Evolutionary conservation across 1,284 basidiomycete species (phyloP), one percentile per base, ranked within the genome.

Genomic region (Cutaneotrichosporon cutaneum): DNA sequence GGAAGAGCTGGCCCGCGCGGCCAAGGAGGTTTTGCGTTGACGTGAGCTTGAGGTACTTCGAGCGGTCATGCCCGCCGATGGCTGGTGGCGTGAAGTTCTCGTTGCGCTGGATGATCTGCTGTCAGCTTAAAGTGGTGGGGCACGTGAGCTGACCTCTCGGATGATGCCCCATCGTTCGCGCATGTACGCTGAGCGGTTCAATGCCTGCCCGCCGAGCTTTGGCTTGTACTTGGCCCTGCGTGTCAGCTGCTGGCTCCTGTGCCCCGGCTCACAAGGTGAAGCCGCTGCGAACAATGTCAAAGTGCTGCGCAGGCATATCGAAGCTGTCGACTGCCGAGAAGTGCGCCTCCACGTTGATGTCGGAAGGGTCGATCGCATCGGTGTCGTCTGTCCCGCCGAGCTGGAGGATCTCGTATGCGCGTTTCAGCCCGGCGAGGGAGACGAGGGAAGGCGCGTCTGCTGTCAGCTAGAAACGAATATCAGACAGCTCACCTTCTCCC

Each of bases 1-100:
- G 81, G 79, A 99, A 99, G 16, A 92, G 86, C 60, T 94, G 87
- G 9, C 92, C 90, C 24, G 90, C 87, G 58, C 96, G 85, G 8
- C 96, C 96, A 1, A 99, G 84, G 10, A 99, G 83, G 74, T 99
- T 95, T 77, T 97, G 96, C 6, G 93, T 99, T 2, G 95, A 95
- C 68, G 90, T 94, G 24, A 99, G 82, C 92, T 93, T 95, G 54
- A 96, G 86, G 59, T 95, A 87, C 62, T 87, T 87, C 62, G 89
- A 87, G 54, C 92, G 82, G 78, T 95, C 90, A 62, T 87, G 85
- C 26, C 92, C 93, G 36, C 90, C 91, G 24, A 96, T 78, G 0
- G 92, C 92, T 4, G 94, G 94, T 7, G 94, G 94, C 2, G 92
- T 92, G 77, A 98, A 98, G 77, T 96, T 93, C 75, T 98, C 94